A percentile compares a stretch with the other conserved stretches of the same genome.
Conservation (phyloP, 1,284 basidiomycete species). For the Naganishia cerealis region DNA sequence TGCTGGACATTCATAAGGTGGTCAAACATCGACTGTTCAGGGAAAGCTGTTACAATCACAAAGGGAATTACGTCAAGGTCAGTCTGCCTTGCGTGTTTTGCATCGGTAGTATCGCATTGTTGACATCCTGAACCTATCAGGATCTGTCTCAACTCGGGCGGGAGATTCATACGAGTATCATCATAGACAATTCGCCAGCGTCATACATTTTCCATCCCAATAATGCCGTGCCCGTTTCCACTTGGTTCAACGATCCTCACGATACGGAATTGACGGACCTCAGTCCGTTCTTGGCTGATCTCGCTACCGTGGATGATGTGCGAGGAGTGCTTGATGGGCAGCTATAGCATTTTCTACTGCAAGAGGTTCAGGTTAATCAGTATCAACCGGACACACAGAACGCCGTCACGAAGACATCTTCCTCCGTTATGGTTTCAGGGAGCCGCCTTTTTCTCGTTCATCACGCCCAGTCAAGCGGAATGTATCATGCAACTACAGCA, state of each 20-base stretch:
- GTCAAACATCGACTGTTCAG: conserved; percentile 95
- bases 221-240: conserved; percentile 97
- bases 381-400: background rate
- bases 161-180: conserved; percentile 88
- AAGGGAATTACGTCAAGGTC: conserved; percentile 98
- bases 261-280: conserved; percentile 95
- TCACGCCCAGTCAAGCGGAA: background rate
- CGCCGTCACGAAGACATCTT: background rate
- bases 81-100: conserved; percentile 22
- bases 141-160: conserved; percentile 95
- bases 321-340: conserved; percentile 77
- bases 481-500: background rate
- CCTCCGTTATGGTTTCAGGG: background rate
- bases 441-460: background rate
- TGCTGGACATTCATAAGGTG: conserved; percentile 86
- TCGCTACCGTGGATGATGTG: conserved; percentile 82
- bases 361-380: background rate
- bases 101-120: background rate
- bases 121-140: conserved; percentile 54
- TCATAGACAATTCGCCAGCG: conserved; percentile 97
- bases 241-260: conserved; percentile 98
- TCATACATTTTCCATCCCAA: conserved; percentile 99
- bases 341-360: conserved; percentile 34
- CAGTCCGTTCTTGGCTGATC: conserved; percentile 86
- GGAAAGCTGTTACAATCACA: conserved; percentile 98